A percentile compares a stretch with the other conserved stretches of the same genome.
Conservation (phyloP, 345 rosid species). For the Eucalyptus caleyi region DNA sequence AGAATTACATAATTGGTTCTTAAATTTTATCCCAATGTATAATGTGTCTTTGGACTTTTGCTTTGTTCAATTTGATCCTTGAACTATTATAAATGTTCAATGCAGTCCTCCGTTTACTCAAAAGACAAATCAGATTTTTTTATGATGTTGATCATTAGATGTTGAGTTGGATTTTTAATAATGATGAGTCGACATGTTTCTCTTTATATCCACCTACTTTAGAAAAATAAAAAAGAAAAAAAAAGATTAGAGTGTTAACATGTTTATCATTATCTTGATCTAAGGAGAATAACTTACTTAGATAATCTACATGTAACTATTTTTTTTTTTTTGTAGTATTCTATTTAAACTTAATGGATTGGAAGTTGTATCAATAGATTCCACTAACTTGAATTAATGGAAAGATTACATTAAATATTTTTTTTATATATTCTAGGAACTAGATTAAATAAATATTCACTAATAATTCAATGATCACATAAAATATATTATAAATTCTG, state of each 20-base stretch:
- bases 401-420: background rate
- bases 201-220: background rate
- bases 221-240: background rate
- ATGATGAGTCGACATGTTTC: background rate
- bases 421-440: background rate
- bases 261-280: background rate
- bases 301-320: background rate
- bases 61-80: background rate
- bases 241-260: background rate
- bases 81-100: background rate
- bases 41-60: background rate
- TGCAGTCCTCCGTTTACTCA: background rate
- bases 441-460: background rate
- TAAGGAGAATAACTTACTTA: background rate
- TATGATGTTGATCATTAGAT: background rate
- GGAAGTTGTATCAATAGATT: background rate
- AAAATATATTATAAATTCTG: background rate
- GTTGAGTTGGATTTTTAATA: background rate
- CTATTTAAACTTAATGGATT: background rate
- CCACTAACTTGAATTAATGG: background rate
- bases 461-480: background rate
- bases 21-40: background rate
- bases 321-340: background rate
- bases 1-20: background rate
- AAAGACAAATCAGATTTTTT: background rate